Base-by-base conservation (phyloP, 768 basidiomycete genomes). In the Trametes gibbosa region DNA sequence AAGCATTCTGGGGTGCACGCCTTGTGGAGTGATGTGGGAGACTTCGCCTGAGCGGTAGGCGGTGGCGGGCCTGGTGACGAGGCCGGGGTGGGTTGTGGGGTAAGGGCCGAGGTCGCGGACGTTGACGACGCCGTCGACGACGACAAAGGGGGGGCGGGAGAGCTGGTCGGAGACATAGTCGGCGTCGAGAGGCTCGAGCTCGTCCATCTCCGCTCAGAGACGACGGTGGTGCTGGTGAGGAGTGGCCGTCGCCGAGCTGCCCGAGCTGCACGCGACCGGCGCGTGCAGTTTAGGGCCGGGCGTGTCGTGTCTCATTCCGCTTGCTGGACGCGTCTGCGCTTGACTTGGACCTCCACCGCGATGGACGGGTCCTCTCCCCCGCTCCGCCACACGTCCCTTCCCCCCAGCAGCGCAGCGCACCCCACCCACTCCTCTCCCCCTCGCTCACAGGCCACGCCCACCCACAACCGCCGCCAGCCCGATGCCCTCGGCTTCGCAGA, bases 1-100 rank as follows among this genome's bases (percentile, higher is more conserved):
- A 1, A 9, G 13, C 21, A 17, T 29, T 24, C 24, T 10, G 29
- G 29, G 1, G 45, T 16, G 57, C 71, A n/a, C 52, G 84, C 91
- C 91, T 73, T 86, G 80, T 56, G 83, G 78, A 10, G 85, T 89
- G 47, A 92, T 84, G 23, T 80, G 67, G 16, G 89, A 87, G 10
- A 92, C 66, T 65, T 92, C 91, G 50, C 85, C 91, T 21, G 86
- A 82, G 53, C 90, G 87, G 68, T 81, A 85, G 14, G 86, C 69
- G 57, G 80, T 79, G 16, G 76, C 73, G 1, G 86, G 81, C 65
- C 79, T 85, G 41, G 83, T 90, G 61, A 81, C 70, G 52, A 78
- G 73, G 61, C 81, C 81, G 21, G 77, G 76, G 56, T 75, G 64
- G 25, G 70, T 72, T 14, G 73, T 68, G 50, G 81, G 74, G 67